Conservation (phyloP, 768 basidiomycete genomes). For the Termitomyces sp. region DNA sequence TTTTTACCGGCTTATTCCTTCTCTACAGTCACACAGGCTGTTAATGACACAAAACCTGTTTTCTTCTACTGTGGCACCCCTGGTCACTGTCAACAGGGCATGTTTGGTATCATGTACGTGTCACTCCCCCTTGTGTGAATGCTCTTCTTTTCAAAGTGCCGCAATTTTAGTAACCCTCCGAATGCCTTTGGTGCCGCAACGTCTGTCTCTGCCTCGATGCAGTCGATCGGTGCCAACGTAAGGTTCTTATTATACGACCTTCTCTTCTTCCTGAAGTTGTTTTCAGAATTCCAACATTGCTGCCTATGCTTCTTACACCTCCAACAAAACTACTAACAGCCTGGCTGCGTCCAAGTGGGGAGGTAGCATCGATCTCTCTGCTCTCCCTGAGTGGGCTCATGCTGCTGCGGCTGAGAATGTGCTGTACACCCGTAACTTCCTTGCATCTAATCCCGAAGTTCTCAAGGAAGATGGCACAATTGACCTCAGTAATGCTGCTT, state of each 20-base stretch:
- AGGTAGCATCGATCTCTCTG: slow-evolving; percentile 49
- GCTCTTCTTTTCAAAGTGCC: neutral
- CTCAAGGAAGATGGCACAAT: slow-evolving; percentile 46
- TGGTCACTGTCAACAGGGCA: slow-evolving; percentile 74
- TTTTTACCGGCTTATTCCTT: slow-evolving; percentile 9
- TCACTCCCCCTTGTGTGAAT: neutral
- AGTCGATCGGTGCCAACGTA: slow-evolving; percentile 39
- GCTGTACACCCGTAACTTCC: slow-evolving; percentile 41
- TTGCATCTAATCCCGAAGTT: slow-evolving; percentile 44
- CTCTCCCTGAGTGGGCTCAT: slow-evolving; percentile 53
- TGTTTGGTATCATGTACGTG: slow-evolving; percentile 73
- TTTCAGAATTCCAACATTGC: slow-evolving; percentile 49
- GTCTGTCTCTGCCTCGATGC: slow-evolving; percentile 53
- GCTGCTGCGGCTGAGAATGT: slow-evolving; percentile 52
- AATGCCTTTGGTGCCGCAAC: slow-evolving; percentile 38
- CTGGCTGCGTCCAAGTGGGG: slow-evolving; percentile 54
- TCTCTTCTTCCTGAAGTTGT: neutral
- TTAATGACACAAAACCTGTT: slow-evolving; percentile 69
- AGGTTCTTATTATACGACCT: slow-evolving; percentile 7
- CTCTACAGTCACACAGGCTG: slow-evolving; percentile 54
- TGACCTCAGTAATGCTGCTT: slow-evolving; percentile 37
- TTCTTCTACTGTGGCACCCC: slow-evolving; percentile 75
- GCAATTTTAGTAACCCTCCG: slow-evolving; percentile 45
- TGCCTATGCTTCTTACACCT: slow-evolving; percentile 50
- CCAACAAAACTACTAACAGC: slow-evolving; percentile 43